Conservation (phyloP, 768 basidiomycete species). For the Imleria badia region DNA sequence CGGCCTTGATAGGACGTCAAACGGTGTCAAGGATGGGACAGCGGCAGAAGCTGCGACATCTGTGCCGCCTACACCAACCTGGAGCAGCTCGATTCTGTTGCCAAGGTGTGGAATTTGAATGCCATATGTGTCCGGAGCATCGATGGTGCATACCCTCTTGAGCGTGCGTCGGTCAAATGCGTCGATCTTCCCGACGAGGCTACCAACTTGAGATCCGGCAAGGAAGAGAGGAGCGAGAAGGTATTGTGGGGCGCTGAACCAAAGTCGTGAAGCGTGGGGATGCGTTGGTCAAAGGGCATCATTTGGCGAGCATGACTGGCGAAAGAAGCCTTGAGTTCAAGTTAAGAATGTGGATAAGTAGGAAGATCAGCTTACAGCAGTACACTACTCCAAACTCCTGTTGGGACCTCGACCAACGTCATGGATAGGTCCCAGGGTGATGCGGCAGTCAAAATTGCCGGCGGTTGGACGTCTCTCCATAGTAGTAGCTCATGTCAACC, state of each 20-base stretch:
- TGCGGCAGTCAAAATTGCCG: conserved; percentile 91
- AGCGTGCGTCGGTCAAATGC: conserved; percentile 86
- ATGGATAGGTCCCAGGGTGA: conserved; percentile 88
- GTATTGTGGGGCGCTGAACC: conserved; percentile 90
- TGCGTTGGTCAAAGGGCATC: conserved; percentile 88
- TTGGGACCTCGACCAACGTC: conserved; percentile 97
- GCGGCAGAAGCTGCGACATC: conserved; percentile 44
- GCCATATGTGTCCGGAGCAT: conserved; percentile 94
- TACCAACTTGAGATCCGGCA: conserved; percentile 97
- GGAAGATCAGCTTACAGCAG: conserved; percentile 67
- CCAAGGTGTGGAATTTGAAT: conserved; percentile 88
- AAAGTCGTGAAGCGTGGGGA: conserved; percentile 86
- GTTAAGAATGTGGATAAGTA: background rate
- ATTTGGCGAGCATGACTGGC: conserved; percentile 93
- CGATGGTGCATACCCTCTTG: too few relatives aligned
- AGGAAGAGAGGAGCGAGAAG: conserved; percentile 86
- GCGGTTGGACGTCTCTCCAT: conserved; percentile 92
- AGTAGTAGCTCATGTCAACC: conserved; percentile 98
- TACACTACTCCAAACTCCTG: conserved; percentile 97
- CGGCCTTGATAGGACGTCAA: conserved; percentile 17
- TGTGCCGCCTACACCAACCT: conserved; percentile 51
- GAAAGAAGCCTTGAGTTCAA: background rate
- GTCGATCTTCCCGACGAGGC: conserved; percentile 92
- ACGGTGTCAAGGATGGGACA: conserved; percentile 13
- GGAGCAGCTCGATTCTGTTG: conserved; percentile 70